Base-by-base conservation (phyloP, 1,139 yeast species). In the Geotrichum aggregatum region DNA sequence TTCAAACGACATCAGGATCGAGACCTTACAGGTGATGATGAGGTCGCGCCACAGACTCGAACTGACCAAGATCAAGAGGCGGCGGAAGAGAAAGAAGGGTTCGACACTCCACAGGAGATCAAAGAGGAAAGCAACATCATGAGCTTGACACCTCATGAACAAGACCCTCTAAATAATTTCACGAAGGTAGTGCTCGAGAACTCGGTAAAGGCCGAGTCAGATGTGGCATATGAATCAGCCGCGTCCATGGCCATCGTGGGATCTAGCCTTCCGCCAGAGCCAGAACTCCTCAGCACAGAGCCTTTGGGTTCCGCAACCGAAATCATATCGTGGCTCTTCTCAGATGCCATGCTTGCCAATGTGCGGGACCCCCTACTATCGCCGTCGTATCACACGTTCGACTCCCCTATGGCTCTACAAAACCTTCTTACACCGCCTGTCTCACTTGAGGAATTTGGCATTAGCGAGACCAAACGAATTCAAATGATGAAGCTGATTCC, bases 351-450 rank as follows among this genome's bases (percentile, higher is more conserved):
- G 58, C 52, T 65, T 44, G 61, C 67, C 2, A 63, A 61, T 44
- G 61, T 61, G 14, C 56, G 64, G n/a, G 70, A 66, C 35, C 63
- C 66, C 2, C 55, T 64, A 34, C 53, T 63, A 16, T 63, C 68
- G 4, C 67, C 66, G 21, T 57, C 69, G 3, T 58, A 59, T 39
- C 56, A 62, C 46, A 24, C 54, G 3, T 47, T 44, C 11, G 70
- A 67, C 55, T 72, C 61, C 61, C 76, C 67, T 48, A 65, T 59
- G 67, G 71, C 66, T 59, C 66, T 65, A 62, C 75, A 52, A 61
- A 69, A 55, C 58, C 68, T 56, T 63, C 69, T 57, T 54, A 70
- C 63, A 55, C 76, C 71, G 60, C 59, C 72, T 52, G 52, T 66
- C 49, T 56, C 65, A 2, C 16, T 28, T 10, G 50, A 49, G 30